Evolutionary conservation across 768 basidiomycete species (phyloP).

Genomic region (Daedaleopsis sinensis): DNA sequence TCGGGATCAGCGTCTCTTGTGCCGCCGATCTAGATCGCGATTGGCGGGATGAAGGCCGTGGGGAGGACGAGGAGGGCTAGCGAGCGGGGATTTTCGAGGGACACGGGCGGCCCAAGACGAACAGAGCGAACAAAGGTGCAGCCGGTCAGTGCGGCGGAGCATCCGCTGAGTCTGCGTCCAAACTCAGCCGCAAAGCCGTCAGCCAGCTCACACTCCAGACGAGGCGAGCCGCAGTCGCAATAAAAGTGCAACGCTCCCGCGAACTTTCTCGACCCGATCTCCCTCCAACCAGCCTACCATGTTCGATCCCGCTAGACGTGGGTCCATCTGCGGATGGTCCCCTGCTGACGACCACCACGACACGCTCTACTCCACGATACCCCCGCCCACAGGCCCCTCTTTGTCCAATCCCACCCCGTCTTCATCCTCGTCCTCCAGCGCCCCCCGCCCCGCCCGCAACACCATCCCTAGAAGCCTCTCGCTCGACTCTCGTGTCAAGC

Average conservation of each 20-base stretch:
- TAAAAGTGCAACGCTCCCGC: constrained; percentile 20
- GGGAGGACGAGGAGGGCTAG: not conserved
- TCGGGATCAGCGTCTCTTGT: constrained; percentile 19
- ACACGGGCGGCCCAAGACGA: not conserved
- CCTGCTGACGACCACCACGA: constrained; percentile 18
- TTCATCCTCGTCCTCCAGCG: constrained; percentile 3
- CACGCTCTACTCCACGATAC: constrained; percentile 6
- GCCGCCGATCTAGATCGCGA: constrained; percentile 19
- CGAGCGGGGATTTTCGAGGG: not conserved
- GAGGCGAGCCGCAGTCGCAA: constrained; percentile 11
- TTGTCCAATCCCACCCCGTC: not conserved
- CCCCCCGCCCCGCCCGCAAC: constrained; percentile 5
- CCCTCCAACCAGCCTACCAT: constrained; percentile 9
- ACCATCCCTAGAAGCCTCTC: constrained; percentile 16
- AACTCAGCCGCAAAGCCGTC: constrained; percentile 6
- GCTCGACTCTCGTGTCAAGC: constrained; percentile 9
- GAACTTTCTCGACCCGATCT: constrained; percentile 15
- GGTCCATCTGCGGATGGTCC: constrained; percentile 20
- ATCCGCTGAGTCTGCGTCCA: constrained; percentile 3
- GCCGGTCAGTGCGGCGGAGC: not conserved
- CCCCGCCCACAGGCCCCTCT: not conserved
- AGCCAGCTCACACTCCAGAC: constrained; percentile 7
- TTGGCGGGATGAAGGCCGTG: constrained; percentile 10
- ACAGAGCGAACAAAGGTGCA: constrained; percentile 15
- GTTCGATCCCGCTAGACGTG: constrained; percentile 14